Percentiles rank a stretch among this genome's conserved stretches.
Evolutionary conservation across 305 asterid species (phyloP).

Genomic region (Ajuga reptans): DNA sequence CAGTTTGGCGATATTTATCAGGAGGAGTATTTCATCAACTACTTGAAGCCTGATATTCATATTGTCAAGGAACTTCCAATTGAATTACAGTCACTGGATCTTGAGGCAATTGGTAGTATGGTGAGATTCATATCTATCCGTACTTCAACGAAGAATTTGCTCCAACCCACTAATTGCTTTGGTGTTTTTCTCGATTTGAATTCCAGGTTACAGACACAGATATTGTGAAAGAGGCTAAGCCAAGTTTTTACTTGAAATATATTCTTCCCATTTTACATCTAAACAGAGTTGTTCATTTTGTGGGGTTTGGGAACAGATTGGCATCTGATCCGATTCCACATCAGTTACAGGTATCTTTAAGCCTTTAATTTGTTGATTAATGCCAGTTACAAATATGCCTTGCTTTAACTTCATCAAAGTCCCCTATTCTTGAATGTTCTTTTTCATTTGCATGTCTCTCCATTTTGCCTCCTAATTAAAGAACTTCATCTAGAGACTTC

Average conservation of each 20-base stretch:
- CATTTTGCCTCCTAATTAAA: constrained; percentile 56
- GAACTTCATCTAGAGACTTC: constrained; percentile 93
- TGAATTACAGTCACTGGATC: constrained; percentile 75
- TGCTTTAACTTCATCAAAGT: constrained; percentile 9
- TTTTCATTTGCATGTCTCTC: constrained; percentile 22
- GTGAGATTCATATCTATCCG: constrained; percentile 41
- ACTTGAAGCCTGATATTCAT: constrained; percentile 72
- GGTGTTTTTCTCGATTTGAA: constrained; percentile 23
- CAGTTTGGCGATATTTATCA: constrained; percentile 97
- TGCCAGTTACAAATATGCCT: constrained; percentile 20
- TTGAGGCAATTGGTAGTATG: constrained; percentile 90
- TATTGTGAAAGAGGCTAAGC: constrained; percentile 87
- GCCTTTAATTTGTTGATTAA: constrained; percentile 11
- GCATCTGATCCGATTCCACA: constrained; percentile 92
- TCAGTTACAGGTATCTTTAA: constrained; percentile 59
- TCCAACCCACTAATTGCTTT: constrained; percentile 5
- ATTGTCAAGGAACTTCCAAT: constrained; percentile 79
- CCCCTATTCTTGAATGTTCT: constrained; percentile 5
- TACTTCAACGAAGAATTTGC: not conserved
- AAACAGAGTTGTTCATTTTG: constrained; percentile 78
- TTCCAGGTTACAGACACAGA: constrained; percentile 73
- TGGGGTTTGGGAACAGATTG: constrained; percentile 98
- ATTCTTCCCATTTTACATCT: constrained; percentile 84
- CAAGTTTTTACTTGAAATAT: constrained; percentile 72
- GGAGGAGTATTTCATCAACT: constrained; percentile 84